These are phyloP conservation scores for Strigomonas culicis DNA, from an alignment of 208 protist genomes.

Conservation along the genomic window DNA sequence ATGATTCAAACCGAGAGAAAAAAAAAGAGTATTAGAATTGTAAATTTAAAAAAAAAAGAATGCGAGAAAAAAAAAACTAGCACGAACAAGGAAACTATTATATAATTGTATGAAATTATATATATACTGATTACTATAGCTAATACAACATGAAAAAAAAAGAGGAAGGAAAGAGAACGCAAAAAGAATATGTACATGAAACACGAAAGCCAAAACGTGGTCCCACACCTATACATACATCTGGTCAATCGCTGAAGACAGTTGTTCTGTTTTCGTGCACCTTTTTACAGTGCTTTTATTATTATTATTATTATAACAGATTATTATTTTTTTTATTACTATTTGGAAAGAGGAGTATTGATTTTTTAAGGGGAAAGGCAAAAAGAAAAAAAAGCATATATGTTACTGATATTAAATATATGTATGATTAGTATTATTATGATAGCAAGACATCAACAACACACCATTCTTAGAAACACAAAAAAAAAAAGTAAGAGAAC, in stretches of 20 bases:
- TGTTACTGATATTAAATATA: background rate
- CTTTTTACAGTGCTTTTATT: background rate
- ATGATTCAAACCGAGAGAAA: background rate
- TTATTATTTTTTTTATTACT: constrained; percentile 6
- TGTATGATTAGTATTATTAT: background rate
- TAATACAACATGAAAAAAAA: background rate
- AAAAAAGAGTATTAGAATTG: constrained; percentile 12
- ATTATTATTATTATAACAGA: background rate
- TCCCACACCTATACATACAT: background rate
- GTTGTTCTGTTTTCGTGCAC: background rate
- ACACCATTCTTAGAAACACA: background rate
- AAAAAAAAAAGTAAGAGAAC: constrained; percentile 9
- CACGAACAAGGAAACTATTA: background rate
- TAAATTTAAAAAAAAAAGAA: background rate
- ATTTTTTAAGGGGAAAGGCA: constrained; percentile 1
- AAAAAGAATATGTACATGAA: background rate
- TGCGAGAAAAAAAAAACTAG: background rate
- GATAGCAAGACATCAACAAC: constrained; percentile 10
- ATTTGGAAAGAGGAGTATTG: constrained; percentile 1
- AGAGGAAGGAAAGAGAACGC: background rate
- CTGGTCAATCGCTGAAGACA: background rate
- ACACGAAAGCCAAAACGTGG: background rate
- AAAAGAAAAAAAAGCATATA: constrained; percentile 7
- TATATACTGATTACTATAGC: background rate
- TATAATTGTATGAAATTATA: too few relatives aligned